phyloP scores from a whole-genome alignment of 1,284 basidiomycete species.

The Ceratobasidium sp. region DNA sequence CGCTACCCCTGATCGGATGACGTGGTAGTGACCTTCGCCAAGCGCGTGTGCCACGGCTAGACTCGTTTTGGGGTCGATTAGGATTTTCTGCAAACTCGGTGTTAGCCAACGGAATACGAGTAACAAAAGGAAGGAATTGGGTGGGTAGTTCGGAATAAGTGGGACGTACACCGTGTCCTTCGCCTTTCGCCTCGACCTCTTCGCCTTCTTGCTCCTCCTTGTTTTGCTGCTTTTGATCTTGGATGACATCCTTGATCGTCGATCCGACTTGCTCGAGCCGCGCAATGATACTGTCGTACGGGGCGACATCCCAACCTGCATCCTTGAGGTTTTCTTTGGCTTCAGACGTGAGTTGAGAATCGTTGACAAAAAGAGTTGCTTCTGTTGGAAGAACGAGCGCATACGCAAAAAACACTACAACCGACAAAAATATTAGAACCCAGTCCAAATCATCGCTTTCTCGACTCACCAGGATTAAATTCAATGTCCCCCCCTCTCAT shows the following conservation, averaged over 20 bases:
- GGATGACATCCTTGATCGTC: slow-evolving; percentile 56
- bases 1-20: slow-evolving; percentile 75
- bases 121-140: no score
- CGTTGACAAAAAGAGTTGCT: slow-evolving; percentile 81
- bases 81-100: slow-evolving; percentile 23
- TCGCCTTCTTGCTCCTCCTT: slow-evolving; percentile 14
- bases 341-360: slow-evolving; percentile 69
- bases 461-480: slow-evolving; percentile 79
- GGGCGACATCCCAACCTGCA: slow-evolving; percentile 67
- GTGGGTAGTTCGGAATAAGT: no score
- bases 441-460: not conserved
- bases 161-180: slow-evolving; percentile 35
- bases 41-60: slow-evolving; percentile 26
- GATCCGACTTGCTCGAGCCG: slow-evolving; percentile 68
- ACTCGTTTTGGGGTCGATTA: slow-evolving; percentile 39
- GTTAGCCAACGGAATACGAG: not conserved
- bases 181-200: slow-evolving; percentile 19
- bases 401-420: slow-evolving; percentile 91
- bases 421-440: not conserved
- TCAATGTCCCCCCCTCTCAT: slow-evolving; percentile 93
- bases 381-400: slow-evolving; percentile 79
- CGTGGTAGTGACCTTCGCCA: slow-evolving; percentile 70
- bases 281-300: slow-evolving; percentile 78
- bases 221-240: slow-evolving; percentile 45
- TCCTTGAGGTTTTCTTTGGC: slow-evolving; percentile 68